Evolutionary conservation across 208 protist species (phyloP), one percentile per base, ranked within the genome.

Genomic region (Crithidia acanthocephali): DNA sequence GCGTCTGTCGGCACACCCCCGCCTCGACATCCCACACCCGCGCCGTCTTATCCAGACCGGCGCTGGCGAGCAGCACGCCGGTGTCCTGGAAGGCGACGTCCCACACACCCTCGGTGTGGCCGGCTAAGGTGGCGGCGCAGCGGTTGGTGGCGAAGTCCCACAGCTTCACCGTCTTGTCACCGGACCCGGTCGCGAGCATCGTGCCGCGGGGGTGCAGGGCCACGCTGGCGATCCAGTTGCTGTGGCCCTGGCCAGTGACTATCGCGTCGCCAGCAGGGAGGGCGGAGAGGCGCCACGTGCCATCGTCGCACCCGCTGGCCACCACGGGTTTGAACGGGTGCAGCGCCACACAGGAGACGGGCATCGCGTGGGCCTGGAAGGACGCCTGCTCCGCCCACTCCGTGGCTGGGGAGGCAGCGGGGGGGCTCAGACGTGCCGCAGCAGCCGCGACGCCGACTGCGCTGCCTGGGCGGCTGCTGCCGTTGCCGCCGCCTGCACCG

Each of bases 61-160:
- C 93, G 50, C 77, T 94, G 5, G 93, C 97, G 10, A 99, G 51
- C 67, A 99, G 95, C 52, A 95, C 82, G 30, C 96, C 97, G 10
- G 80, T 85, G 42, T 98, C 94, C 81, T 99, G 97, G 81, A 98
- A 99, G 28, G 92, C 87, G 13, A 97, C 68, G 61, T 85, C 84
- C 97, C 97, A 99, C 15, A 99, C 95, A 25, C 93, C 91, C 67
- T 98, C 93, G 22, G 97, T 98, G 85, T 99, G 98, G 40, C 94
- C 97, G 5, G 65, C 79, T 25, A 99, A 82, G 0, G 97, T 99
- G 16, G 77, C 51, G 47, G 65, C 61, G 76, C 97, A 99, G 44
- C 79, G 80, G 55, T 88, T 91, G 65, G 63, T 95, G 35, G 84
- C 84, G 59, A 99, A 98, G 80, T 99, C 97, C 98, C 98, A 99